Percentiles rank a stretch among this genome's conserved stretches.
phyloP scores from a whole-genome alignment of 176 grass and related monocot species.

The Raddia guianensis region DNA sequence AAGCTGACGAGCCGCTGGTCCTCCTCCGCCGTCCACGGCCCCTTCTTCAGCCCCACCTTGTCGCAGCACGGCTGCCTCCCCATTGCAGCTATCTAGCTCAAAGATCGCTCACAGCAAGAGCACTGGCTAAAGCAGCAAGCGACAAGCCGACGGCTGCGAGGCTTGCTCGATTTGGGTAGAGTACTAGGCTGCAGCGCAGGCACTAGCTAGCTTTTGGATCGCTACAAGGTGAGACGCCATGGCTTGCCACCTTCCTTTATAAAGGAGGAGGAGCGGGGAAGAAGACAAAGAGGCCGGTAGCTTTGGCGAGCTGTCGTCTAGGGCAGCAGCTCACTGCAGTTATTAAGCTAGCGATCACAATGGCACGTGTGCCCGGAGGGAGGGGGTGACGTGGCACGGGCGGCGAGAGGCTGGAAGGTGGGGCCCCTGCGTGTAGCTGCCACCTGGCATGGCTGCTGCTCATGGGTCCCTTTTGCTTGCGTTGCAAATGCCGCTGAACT shows the following conservation, averaged over 20 bases:
- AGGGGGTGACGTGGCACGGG: neutral
- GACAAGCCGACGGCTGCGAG: neutral
- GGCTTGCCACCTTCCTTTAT: conserved; percentile 70
- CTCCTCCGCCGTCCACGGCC: conserved; percentile 80
- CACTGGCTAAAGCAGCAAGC: conserved; percentile 12
- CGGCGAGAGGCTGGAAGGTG: conserved; percentile 14
- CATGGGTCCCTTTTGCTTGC: conserved; percentile 59
- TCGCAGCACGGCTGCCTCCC: conserved; percentile 93
- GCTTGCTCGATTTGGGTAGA: conserved; percentile 33
- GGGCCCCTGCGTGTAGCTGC: conserved; percentile 18
- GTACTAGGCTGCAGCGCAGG: neutral
- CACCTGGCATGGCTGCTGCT: conserved; percentile 34
- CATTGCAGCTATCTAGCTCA: conserved; percentile 34
- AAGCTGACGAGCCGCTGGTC: conserved; percentile 78
- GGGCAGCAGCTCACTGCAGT: neutral
- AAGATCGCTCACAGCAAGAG: neutral
- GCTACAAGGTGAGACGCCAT: conserved; percentile 46
- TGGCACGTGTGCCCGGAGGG: neutral
- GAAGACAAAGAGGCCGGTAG: conserved; percentile 13
- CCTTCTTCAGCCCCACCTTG: conserved; percentile 84
- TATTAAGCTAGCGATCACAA: neutral
- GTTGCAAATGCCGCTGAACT: conserved; percentile 42
- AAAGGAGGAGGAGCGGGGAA: conserved; percentile 37
- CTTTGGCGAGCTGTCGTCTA: neutral
- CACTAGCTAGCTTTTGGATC: neutral